Evolutionary conservation across 2,329 filamentous ascomycete species (phyloP).

Genomic region (Apiospora phragmitis): DNA sequence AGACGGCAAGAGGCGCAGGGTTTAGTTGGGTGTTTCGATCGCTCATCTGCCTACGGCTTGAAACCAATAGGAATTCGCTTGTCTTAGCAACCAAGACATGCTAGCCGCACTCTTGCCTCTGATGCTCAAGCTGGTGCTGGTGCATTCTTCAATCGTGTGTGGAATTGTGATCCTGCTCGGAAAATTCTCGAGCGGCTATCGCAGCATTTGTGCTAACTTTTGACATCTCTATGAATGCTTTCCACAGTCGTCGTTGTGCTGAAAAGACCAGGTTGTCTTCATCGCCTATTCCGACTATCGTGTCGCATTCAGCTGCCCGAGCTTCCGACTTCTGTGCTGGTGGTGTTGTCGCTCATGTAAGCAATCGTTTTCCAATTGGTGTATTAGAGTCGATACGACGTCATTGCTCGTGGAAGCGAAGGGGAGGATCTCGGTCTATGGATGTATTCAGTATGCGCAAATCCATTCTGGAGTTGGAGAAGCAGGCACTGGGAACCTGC

Average conservation of each 20-base stretch:
- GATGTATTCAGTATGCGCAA: background rate
- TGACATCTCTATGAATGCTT: background rate
- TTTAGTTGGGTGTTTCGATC: background rate
- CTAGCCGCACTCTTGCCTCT: background rate
- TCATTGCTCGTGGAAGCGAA: background rate
- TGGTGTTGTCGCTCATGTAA: background rate
- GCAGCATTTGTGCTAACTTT: background rate
- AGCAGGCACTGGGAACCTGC: background rate
- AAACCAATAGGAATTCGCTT: background rate
- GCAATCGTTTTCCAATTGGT: background rate
- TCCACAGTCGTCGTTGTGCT: background rate
- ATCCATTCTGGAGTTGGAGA: background rate
- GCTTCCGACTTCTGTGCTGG: background rate
- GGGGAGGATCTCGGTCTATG: background rate
- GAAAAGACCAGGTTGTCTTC: background rate
- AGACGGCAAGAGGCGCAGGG: background rate
- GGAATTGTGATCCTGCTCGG: background rate
- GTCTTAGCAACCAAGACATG: background rate
- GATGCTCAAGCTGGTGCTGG: background rate
- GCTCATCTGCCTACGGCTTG: background rate
- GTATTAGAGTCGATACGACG: background rate
- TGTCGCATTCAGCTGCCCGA: background rate
- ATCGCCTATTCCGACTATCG: background rate
- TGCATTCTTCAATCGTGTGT: background rate
- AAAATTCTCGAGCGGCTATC: background rate